phyloP scores from a whole-genome alignment of 2,329 filamentous ascomycete genomes.

The Colletotrichum camelliae region DNA sequence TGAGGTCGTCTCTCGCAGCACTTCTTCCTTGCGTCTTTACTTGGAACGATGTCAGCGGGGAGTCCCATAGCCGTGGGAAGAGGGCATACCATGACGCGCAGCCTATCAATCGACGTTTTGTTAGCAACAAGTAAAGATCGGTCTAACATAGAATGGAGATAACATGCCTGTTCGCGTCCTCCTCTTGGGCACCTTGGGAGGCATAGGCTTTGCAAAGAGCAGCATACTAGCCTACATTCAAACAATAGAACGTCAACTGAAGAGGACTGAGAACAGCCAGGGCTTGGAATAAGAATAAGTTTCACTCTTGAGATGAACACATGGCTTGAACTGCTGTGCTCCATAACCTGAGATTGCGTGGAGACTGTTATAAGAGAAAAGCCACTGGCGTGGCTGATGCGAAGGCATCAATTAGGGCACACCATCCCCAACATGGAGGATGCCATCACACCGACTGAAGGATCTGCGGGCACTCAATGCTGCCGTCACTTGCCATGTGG shows the following conservation, averaged over 20 bases:
- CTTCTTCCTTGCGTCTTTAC: constrained; percentile 55
- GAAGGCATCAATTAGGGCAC: neutral
- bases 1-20: constrained; percentile 57
- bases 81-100: neutral
- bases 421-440: neutral
- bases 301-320: neutral
- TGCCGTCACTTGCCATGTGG: neutral
- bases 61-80: neutral
- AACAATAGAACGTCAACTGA: neutral
- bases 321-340: neutral
- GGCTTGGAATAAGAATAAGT: neutral
- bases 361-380: neutral
- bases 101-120: neutral
- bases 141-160: neutral
- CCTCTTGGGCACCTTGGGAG: neutral
- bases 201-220: neutral
- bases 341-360: neutral
- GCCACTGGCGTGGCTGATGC: neutral
- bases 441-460: neutral
- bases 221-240: neutral
- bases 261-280: neutral
- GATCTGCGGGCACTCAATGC: neutral
- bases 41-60: neutral
- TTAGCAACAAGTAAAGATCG: neutral
- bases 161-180: neutral